A percentile compares a stretch with the other conserved stretches of the same genome.
These are phyloP conservation scores for Mitragyna speciosa DNA, from an alignment of 257 asterid genomes.

Conservation along the genomic window DNA sequence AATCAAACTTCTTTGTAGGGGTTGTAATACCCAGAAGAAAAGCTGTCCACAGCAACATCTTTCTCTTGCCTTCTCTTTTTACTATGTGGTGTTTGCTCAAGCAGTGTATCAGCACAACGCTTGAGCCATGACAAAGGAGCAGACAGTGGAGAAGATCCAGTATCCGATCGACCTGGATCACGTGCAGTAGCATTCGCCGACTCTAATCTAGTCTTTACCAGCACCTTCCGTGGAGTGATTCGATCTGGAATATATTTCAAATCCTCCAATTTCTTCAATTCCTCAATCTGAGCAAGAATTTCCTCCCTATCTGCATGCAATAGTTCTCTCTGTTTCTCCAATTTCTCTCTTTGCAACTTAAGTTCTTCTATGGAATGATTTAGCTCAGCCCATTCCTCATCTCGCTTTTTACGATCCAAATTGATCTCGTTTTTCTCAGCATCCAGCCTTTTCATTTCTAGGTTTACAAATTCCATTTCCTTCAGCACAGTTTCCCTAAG, in stretches of 20 bases:
- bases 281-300: constrained; percentile 70
- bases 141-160: constrained; percentile 63
- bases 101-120: constrained; percentile 83
- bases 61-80: constrained; percentile 63
- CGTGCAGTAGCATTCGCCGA: constrained; percentile 43
- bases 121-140: constrained; percentile 85
- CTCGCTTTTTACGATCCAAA: constrained; percentile 78
- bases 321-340: constrained; percentile 91
- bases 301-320: constrained; percentile 79
- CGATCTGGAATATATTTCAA: constrained; percentile 65
- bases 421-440: constrained; percentile 67
- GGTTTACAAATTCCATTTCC: constrained; percentile 75
- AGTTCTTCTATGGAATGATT: constrained; percentile 74
- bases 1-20: background rate
- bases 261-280: constrained; percentile 74
- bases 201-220: constrained; percentile 28
- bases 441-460: constrained; percentile 72
- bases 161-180: constrained; percentile 33
- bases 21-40: constrained; percentile 42
- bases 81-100: constrained; percentile 63
- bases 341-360: constrained; percentile 72
- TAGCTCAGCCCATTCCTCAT: constrained; percentile 82
- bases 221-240: constrained; percentile 50
- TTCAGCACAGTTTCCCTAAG: constrained; percentile 55
- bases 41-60: constrained; percentile 33